Evolutionary conservation across 1,139 yeast species (phyloP).

Genomic region (Insectozyma bohioensis): DNA sequence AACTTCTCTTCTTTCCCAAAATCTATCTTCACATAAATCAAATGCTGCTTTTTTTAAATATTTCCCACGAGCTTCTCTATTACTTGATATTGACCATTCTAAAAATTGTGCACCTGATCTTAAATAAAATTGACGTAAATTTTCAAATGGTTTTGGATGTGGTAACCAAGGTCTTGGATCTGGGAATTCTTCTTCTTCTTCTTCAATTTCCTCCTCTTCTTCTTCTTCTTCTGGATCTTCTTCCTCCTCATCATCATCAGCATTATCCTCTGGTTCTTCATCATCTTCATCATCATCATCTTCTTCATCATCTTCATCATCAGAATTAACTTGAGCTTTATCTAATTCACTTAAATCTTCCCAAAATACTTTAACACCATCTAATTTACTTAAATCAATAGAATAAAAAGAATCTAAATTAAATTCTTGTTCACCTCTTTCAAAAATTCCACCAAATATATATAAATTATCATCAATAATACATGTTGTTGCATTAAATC

Average conservation of each 20-base stretch:
- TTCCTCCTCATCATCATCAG: slow-evolving; percentile 60
- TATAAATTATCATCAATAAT: slow-evolving; percentile 83
- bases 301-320: slow-evolving; percentile 48
- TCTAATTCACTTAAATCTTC: slow-evolving; percentile 61
- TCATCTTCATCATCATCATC: slow-evolving; percentile 44
- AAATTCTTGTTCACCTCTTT: slow-evolving; percentile 81
- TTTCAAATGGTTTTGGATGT: slow-evolving; percentile 94
- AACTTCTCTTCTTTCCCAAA: slow-evolving; percentile 99
- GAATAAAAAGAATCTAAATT: slow-evolving; percentile 83
- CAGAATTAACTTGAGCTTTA: slow-evolving; percentile 26
- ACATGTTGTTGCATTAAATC: slow-evolving; percentile 85
- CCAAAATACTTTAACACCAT: slow-evolving; percentile 89
- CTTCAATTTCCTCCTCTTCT: slow-evolving; percentile 55
- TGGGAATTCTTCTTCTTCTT: slow-evolving; percentile 67
- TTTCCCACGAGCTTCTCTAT: slow-evolving; percentile 87
- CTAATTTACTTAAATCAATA: slow-evolving; percentile 80
- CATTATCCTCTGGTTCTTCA: slow-evolving; percentile 62
- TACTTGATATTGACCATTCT: slow-evolving; percentile 89
- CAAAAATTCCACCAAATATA: slow-evolving; percentile 93
- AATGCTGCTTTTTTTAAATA: slow-evolving; percentile 86
- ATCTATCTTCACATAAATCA: slow-evolving; percentile 88
- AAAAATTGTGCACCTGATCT: slow-evolving; percentile 85
- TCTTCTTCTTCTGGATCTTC: slow-evolving; percentile 51
- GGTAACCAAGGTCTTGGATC: slow-evolving; percentile 97
- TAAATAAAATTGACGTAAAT: slow-evolving; percentile 75